These are phyloP conservation scores for Leptographium wingfieldii DNA, from an alignment of 2,329 filamentous ascomycete species.

Conservation along the genomic window DNA sequence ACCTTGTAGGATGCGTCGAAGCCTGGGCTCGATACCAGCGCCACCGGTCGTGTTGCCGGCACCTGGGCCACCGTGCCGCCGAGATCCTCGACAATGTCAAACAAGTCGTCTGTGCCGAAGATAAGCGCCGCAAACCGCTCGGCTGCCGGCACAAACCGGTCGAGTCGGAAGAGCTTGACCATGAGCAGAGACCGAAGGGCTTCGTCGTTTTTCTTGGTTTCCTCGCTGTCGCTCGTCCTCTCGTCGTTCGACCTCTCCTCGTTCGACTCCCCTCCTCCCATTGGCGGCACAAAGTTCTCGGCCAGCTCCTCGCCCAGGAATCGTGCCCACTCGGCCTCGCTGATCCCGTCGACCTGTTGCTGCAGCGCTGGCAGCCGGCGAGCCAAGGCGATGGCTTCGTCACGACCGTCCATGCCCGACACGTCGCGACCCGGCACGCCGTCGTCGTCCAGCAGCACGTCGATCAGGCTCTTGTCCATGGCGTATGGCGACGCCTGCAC, in stretches of 20 bases:
- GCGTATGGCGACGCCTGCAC: conserved; percentile 92
- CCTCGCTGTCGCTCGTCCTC: background rate
- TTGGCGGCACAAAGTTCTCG: conserved; percentile 70
- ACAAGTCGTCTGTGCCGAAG: conserved; percentile 68
- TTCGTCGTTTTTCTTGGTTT: conserved; percentile 41
- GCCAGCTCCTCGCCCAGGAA: conserved; percentile 81
- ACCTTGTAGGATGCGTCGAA: conserved; percentile 99
- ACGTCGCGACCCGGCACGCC: conserved; percentile 65
- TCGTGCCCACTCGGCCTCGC: conserved; percentile 57
- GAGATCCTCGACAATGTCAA: conserved; percentile 77
- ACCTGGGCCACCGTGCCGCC: conserved; percentile 77
- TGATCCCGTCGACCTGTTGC: conserved; percentile 50
- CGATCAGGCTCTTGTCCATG: conserved; percentile 85
- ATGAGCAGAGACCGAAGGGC: conserved; percentile 74
- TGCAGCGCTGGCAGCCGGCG: conserved; percentile 62
- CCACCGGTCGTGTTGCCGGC: conserved; percentile 71
- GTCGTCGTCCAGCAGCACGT: conserved; percentile 64
- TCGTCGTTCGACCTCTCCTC: no score
- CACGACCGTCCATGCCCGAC: conserved; percentile 39
- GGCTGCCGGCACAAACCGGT: conserved; percentile 84
- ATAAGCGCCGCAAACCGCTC: conserved; percentile 82
- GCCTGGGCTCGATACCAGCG: conserved; percentile 85
- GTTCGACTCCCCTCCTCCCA: conserved; percentile 37
- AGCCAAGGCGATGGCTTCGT: conserved; percentile 56
- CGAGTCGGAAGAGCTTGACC: conserved; percentile 88